These are phyloP conservation scores for Limtongozyma cylindracea DNA, from an alignment of 805 yeast genomes.

Conservation along the genomic window DNA sequence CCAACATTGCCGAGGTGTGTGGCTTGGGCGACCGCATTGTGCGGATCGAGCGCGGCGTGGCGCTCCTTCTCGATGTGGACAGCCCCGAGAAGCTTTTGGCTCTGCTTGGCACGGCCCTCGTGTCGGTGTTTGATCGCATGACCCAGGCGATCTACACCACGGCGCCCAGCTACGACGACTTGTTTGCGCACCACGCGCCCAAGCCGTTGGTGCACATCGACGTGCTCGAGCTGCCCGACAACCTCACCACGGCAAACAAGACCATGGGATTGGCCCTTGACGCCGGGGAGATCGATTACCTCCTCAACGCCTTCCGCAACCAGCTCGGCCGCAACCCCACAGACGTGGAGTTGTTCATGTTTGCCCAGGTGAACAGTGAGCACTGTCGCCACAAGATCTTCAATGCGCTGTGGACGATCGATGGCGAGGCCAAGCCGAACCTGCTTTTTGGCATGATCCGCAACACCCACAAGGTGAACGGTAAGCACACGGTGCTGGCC, in stretches of 20 bases:
- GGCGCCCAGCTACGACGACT: slow-evolving; percentile 40
- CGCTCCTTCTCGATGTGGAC: slow-evolving; percentile 37
- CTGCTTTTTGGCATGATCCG: slow-evolving; percentile 86
- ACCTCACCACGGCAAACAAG: slow-evolving; percentile 53
- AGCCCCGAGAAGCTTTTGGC: slow-evolving; percentile 8
- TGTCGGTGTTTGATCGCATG: slow-evolving; percentile 80
- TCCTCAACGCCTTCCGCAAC: slow-evolving; percentile 58
- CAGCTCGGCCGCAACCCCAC: slow-evolving; percentile 75
- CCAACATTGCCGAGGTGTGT: slow-evolving; percentile 77
- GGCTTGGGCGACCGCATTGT: slow-evolving; percentile 49
- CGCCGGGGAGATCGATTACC: slow-evolving; percentile 75
- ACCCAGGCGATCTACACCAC: slow-evolving; percentile 42
- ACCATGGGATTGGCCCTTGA: slow-evolving; percentile 87
- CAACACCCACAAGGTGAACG: slow-evolving; percentile 65
- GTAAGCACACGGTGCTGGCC: slow-evolving; percentile 73
- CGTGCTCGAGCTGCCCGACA: slow-evolving; percentile 25
- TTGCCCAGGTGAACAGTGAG: slow-evolving; percentile 97
- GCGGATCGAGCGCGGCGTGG: slow-evolving; percentile 79
- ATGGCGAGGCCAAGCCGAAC: slow-evolving; percentile 45
- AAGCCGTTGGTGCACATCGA: slow-evolving; percentile 65
- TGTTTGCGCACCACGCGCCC: slow-evolving; percentile 60
- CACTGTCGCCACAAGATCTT: slow-evolving; percentile 98
- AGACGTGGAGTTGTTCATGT: slow-evolving; percentile 94
- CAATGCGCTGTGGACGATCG: slow-evolving; percentile 96
- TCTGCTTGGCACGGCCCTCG: slow-evolving; percentile 20